Conservation (phyloP, 192 early-diverging fungal genomes). For the Backusella macrospora region DNA sequence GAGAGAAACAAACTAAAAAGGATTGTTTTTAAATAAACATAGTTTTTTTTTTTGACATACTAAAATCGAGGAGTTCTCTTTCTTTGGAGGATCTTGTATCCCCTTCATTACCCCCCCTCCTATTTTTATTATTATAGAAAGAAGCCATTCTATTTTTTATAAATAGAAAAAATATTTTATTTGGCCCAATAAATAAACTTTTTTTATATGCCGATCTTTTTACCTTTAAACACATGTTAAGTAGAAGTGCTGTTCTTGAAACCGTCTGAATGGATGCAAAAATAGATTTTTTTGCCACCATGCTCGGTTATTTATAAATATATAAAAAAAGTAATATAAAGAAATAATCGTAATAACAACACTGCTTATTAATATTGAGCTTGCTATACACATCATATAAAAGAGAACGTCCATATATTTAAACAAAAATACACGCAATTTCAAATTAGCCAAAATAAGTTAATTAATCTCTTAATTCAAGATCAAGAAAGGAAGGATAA, state of each 20-base stretch:
- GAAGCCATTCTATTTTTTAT: not conserved
- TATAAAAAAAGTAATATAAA: too few species aligned
- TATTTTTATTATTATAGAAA: not conserved
- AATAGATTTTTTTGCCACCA: not conserved
- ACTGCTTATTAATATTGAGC: too few species aligned
- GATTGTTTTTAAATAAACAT: not conserved
- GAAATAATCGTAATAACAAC: too few species aligned
- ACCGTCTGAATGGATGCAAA: not conserved
- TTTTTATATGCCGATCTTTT: slow-evolving; percentile 2
- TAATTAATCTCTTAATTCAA: too few species aligned
- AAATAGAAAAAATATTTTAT: not conserved
- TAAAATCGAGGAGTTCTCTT: not conserved
- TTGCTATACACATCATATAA: too few species aligned
- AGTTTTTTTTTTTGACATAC: slow-evolving; percentile 1
- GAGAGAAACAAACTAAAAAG: not conserved
- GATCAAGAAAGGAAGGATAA: too few species aligned
- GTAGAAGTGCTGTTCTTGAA: not conserved
- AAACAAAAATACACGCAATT: too few species aligned
- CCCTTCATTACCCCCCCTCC: not conserved
- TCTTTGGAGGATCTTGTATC: not conserved
- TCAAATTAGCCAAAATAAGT: too few species aligned
- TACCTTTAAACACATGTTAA: not conserved
- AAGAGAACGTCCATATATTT: too few species aligned
- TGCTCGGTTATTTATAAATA: too few species aligned
- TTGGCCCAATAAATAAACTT: not conserved